Conservation (phyloP, 495 filamentous ascomycete species). For the Letharia columbiana region DNA sequence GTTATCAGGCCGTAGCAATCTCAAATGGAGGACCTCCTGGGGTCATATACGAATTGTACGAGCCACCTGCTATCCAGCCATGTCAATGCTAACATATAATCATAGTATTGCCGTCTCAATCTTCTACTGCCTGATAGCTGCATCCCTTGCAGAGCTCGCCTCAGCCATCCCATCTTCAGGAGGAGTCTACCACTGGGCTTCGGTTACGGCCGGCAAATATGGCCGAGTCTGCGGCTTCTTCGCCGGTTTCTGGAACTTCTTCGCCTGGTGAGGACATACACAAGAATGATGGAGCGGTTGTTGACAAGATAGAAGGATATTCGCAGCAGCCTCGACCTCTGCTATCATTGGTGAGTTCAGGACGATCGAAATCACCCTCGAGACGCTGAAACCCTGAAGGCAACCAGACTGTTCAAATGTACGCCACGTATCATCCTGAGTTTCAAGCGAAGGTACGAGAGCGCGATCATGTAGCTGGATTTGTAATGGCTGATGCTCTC, state of each 20-base stretch:
- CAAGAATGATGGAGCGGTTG: not conserved
- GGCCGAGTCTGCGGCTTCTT: constrained; percentile 66
- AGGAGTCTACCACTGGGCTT: constrained; percentile 78
- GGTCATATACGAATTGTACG: constrained; percentile 46
- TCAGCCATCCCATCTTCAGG: constrained; percentile 72
- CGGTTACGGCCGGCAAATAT: constrained; percentile 59
- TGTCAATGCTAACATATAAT: constrained; percentile 12
- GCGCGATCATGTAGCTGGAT: not conserved
- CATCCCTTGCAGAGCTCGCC: constrained; percentile 61
- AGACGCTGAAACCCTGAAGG: not conserved
- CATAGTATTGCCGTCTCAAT: constrained; percentile 39
- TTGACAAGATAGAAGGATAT: constrained; percentile 18
- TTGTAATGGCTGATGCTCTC: not conserved
- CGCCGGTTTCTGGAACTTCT: constrained; percentile 70
- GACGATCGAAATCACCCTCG: not conserved
- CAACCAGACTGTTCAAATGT: constrained; percentile 59
- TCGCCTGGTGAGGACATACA: constrained; percentile 46
- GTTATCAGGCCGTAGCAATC: constrained; percentile 21
- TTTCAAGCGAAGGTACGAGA: constrained; percentile 34
- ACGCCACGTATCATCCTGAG: constrained; percentile 56
- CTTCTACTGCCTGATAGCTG: constrained; percentile 45
- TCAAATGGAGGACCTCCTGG: constrained; percentile 44
- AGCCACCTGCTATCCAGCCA: not conserved
- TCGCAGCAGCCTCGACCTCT: constrained; percentile 55
- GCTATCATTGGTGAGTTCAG: constrained; percentile 49